Conservation (phyloP, 2,329 filamentous ascomycete genomes). For the Ophiosphaerella korrae region DNA sequence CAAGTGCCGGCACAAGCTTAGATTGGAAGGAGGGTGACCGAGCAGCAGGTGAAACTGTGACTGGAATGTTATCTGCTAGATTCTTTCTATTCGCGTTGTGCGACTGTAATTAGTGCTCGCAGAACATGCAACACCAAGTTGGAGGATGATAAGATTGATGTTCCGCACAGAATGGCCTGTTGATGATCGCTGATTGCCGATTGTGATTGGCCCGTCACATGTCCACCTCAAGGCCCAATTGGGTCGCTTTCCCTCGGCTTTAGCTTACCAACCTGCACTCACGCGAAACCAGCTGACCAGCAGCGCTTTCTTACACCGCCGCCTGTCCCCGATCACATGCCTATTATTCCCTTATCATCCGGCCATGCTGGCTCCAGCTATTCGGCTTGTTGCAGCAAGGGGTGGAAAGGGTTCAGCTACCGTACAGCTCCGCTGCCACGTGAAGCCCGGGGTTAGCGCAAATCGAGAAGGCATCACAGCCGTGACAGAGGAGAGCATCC, state of each 20-base stretch:
- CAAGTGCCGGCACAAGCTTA: constrained; percentile 28
- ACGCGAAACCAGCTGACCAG: not conserved
- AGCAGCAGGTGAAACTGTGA: not conserved
- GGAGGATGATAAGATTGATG: not conserved
- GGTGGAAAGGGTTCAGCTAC: constrained; percentile 16
- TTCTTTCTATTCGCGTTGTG: not conserved
- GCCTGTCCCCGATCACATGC: not conserved
- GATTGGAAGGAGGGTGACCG: constrained; percentile 22
- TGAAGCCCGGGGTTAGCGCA: constrained; percentile 69
- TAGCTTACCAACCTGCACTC: not conserved
- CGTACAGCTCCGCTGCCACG: constrained; percentile 67
- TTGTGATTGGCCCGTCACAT: constrained; percentile 2
- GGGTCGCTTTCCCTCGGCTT: constrained; percentile 6
- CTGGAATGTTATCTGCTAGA: not conserved
- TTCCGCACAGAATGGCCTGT: not conserved
- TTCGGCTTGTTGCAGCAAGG: constrained; percentile 37
- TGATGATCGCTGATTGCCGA: not conserved
- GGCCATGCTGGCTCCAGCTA: constrained; percentile 15
- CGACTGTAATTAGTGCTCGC: not conserved
- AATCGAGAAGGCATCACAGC: constrained; percentile 65
- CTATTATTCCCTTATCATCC: not conserved
- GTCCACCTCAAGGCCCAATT: not conserved
- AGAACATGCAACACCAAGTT: too few species aligned
- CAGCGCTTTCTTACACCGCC: not conserved
- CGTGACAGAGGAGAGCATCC: constrained; percentile 55